phyloP scores from a whole-genome alignment of 352 stramenopile species.

The Pythium monospermum region DNA sequence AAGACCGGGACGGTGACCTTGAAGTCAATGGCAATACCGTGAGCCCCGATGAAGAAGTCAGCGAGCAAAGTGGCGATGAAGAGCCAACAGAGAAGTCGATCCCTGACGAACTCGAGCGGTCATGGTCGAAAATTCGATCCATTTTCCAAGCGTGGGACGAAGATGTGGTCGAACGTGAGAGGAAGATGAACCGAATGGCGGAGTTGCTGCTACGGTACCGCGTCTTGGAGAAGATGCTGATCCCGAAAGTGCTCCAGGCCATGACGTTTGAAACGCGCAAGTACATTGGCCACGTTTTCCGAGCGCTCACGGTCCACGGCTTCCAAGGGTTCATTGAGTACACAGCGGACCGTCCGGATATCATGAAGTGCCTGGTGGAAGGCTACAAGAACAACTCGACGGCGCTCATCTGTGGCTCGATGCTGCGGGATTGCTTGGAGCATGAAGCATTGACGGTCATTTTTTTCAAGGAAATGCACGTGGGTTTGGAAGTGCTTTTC shows the following conservation, averaged over 20 bases:
- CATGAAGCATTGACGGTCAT: constrained; percentile 49
- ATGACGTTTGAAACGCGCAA: constrained; percentile 83
- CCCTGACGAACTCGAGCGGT: constrained; percentile 63
- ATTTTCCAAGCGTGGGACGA: constrained; percentile 78
- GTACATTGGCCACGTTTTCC: constrained; percentile 74
- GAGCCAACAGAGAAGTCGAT: constrained; percentile 57
- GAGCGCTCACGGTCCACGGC: constrained; percentile 71
- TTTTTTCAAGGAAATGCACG: constrained; percentile 56
- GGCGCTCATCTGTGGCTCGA: constrained; percentile 69
- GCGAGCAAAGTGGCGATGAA: constrained; percentile 44
- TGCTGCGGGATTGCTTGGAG: constrained; percentile 80
- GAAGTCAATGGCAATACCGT: constrained; percentile 19
- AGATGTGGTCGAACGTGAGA: constrained; percentile 56
- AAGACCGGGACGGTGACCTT: constrained; percentile 16
- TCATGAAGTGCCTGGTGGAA: constrained; percentile 70
- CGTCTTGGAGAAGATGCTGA: constrained; percentile 67
- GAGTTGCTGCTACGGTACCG: constrained; percentile 67
- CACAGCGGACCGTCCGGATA: constrained; percentile 49
- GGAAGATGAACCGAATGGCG: constrained; percentile 78
- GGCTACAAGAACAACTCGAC: constrained; percentile 71
- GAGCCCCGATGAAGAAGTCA: constrained; percentile 44
- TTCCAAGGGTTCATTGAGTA: constrained; percentile 57
- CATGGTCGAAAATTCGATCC: constrained; percentile 68
- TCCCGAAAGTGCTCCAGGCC: constrained; percentile 61
- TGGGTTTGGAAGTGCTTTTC: constrained; percentile 63